Conservation (phyloP, 345 rosid genomes). For the Aegle marmelos region DNA sequence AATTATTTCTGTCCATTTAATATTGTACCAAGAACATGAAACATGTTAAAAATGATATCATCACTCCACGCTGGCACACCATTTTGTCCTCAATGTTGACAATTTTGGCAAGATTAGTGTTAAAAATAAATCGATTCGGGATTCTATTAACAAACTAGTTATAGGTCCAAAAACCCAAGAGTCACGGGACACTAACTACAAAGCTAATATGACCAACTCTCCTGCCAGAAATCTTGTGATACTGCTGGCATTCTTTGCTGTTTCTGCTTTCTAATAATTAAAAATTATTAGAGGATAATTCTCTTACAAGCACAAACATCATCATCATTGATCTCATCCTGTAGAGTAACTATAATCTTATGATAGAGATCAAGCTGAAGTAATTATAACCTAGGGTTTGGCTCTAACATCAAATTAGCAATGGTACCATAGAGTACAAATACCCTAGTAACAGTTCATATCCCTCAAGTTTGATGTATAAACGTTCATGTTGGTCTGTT, state of each 20-base stretch:
- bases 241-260: not conserved
- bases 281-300: not conserved
- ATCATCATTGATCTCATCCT: not conserved
- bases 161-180: not conserved
- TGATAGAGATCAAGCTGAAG: not conserved
- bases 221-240: not conserved
- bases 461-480: too few relatives aligned
- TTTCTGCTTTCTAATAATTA: not conserved
- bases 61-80: not conserved
- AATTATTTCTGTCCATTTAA: not conserved
- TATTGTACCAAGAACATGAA: not conserved
- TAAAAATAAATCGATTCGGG: not conserved
- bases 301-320: not conserved
- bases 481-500: too few relatives aligned
- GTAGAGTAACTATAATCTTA: not conserved
- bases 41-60: not conserved
- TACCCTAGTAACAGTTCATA: too few relatives aligned
- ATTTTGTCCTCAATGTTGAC: conserved; percentile 4
- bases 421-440: not conserved
- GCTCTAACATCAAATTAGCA: not conserved
- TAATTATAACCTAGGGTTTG: not conserved
- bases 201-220: not conserved
- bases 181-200: conserved; percentile 23
- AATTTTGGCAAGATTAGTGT: not conserved
- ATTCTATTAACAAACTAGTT: not conserved